phyloP scores from a whole-genome alignment of 2,329 filamentous ascomycete genomes.

The Curvularia sp. region DNA sequence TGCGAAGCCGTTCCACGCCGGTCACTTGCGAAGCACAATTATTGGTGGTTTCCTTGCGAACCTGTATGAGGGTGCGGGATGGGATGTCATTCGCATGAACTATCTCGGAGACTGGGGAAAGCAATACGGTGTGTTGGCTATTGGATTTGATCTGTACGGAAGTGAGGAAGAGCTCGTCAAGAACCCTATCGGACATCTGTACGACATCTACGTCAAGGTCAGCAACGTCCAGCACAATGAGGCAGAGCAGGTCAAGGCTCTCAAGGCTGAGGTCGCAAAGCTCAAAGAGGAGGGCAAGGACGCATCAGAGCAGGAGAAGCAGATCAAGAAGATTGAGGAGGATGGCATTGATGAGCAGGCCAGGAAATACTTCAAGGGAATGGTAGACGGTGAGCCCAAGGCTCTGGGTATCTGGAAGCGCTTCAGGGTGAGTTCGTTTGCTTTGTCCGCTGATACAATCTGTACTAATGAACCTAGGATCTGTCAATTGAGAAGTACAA shows the following conservation, averaged over 20 bases:
- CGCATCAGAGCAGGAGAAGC: slow-evolving; percentile 50
- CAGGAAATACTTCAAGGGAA: slow-evolving; percentile 72
- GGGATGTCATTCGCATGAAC: slow-evolving; percentile 75
- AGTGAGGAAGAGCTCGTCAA: slow-evolving; percentile 72
- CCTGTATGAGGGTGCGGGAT: slow-evolving; percentile 71
- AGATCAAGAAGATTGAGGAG: slow-evolving; percentile 50
- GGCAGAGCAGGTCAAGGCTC: slow-evolving; percentile 68
- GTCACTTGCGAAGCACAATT: slow-evolving; percentile 77
- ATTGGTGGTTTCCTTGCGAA: slow-evolving; percentile 77
- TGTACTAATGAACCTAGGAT: slow-evolving; percentile 47
- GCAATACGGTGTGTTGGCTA: slow-evolving; percentile 73
- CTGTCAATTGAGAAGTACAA: slow-evolving; percentile 70
- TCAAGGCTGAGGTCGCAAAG: slow-evolving; percentile 54
- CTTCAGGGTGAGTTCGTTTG: slow-evolving; percentile 55
- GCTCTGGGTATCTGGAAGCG: slow-evolving; percentile 68
- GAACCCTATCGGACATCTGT: slow-evolving; percentile 83
- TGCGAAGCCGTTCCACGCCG: slow-evolving; percentile 80
- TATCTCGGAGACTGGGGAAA: slow-evolving; percentile 83
- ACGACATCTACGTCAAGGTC: slow-evolving; percentile 81
- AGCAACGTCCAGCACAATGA: slow-evolving; percentile 68
- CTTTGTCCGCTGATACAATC: neutral
- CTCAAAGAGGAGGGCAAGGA: slow-evolving; percentile 53
- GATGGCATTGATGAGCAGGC: slow-evolving; percentile 71
- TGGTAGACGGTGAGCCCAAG: slow-evolving; percentile 67
- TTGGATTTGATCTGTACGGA: slow-evolving; percentile 78